Base-by-base conservation (phyloP, 208 protist species). In the Leptomonas seymouri region DNA sequence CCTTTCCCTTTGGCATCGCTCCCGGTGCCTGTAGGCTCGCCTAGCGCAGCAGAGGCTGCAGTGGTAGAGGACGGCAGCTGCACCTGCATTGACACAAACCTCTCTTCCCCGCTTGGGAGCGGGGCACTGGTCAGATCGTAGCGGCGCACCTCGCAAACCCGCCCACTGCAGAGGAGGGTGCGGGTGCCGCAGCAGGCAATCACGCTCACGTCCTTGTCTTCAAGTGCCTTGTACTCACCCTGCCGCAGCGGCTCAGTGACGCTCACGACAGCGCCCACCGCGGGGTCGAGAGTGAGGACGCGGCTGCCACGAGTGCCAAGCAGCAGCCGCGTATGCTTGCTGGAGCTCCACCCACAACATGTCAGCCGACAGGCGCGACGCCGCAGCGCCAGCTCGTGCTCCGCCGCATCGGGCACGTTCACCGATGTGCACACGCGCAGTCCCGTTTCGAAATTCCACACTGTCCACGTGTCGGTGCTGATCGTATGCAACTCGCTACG, bases 281-380 rank as follows among this genome's bases (percentile, higher is more conserved):
- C 62, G 5, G 85, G 71, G 65, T 95, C 90, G 34, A 91, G 81
- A 14, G 90, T 95, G 27, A 84, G 55, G 23, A 89, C 56, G 21
- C 82, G 78, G 65, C 85, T 80, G 51, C 84, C 82, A 30, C 85
- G 84, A 15, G 80, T 81, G 45, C 90, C 90, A 7, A 79, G 84
- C 25, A 91, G 69, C 51, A 95, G 62, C 2, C 90, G 82, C 34
- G 81, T 79, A 28, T 78, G 79, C 27, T 45, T 31, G 16, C 69
- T 73, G 1, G 90, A 89, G 39, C 84, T 90, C 90, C 90, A 95
- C 46, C 63, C 67, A 48, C 76, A 84, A 18, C 75, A 84, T 25
- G 83, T 82, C 46, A 89, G 55, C 18, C 73, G 50, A 18, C 81
- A 69, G 16, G 55, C 31, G 30, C 79, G 80, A 3, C 55, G 25